Base-by-base conservation (phyloP, 169 alveolate genomes). In the Plasmodium knowlesi region DNA sequence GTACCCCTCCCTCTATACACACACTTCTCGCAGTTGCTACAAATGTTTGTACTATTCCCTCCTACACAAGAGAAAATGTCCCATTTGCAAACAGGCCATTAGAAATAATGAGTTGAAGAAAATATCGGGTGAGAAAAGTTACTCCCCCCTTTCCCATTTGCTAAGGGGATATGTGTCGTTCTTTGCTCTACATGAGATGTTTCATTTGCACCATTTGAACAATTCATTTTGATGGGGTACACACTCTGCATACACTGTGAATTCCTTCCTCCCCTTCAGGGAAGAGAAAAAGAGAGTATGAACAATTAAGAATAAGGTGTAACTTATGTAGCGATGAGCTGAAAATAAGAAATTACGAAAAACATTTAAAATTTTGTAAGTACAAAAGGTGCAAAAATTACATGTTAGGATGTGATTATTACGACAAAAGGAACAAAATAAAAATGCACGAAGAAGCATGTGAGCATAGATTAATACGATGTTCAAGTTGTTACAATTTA, bases 391-490 rank as follows among this genome's bases (percentile, higher is more conserved):
- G 95, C 82, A 90, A 90, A 25, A 90, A 90, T 90, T 90, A 81
- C 82, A 54, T 81, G 50, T 82, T 90, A 82, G 95, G 95, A 28
- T 90, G 95, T 90, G 95, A 90, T 71, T 81, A 81, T 80, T 90
- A 70, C 82, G 92, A 90, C 72, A 82, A 90, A 54, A 90, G 73
- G 82, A 70, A 50, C 74, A 90, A 81, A 90, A 46, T 90, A 70
- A 82, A 78, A 81, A 5, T 14, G 0, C 95, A 90, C 53, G 95
- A 90, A 81, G 84, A 90, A 71, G 32, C 14, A 32, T 90, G 95
- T 81, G 95, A 90, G 43, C 95, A 90, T 80, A 67, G 84, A 90
- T 81, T 90, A 41, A 90, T 82, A 90, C 71, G 84, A 46, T 90
- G 95, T 67, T 80, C 91, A 30, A 90, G 92, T 90, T 90, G 95